Percentiles rank a stretch among this genome's conserved stretches.
These are phyloP conservation scores for Xylaria arbuscula DNA, from an alignment of 2,329 filamentous ascomycete species.

Conservation along the genomic window DNA sequence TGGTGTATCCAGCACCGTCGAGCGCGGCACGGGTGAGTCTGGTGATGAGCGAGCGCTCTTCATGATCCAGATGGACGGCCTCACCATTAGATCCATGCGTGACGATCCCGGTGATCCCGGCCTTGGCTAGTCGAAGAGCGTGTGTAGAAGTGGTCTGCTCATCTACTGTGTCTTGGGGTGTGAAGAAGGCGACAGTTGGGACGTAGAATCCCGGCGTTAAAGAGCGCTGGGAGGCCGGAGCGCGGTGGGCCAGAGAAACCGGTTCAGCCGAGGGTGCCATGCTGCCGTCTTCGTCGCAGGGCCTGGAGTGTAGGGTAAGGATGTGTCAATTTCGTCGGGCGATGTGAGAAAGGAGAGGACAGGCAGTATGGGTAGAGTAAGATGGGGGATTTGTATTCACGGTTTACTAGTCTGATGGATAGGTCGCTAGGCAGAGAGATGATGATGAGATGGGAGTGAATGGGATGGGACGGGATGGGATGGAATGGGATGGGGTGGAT, in stretches of 20 bases:
- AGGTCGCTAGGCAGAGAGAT: neutral
- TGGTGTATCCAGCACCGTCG: slow-evolving; percentile 66
- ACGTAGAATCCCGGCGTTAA: slow-evolving; percentile 61
- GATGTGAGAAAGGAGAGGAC: neutral
- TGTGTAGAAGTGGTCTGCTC: slow-evolving; percentile 56
- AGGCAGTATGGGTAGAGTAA: neutral
- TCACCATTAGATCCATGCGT: slow-evolving; percentile 80
- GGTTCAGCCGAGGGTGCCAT: slow-evolving; percentile 27
- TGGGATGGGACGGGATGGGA: neutral
- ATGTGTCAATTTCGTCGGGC: neutral
- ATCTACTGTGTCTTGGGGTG: slow-evolving; percentile 61
- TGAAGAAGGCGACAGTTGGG: slow-evolving; percentile 66
- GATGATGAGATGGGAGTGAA: neutral
- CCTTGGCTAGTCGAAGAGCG: slow-evolving; percentile 52
- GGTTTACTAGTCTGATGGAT: neutral
- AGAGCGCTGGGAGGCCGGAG: slow-evolving; percentile 10
- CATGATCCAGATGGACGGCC: slow-evolving; percentile 73
- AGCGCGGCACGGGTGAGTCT: slow-evolving; percentile 68
- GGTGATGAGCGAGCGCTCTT: slow-evolving; percentile 72
- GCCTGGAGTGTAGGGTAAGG: neutral
- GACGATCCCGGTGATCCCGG: slow-evolving; percentile 59
- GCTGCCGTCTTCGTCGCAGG: slow-evolving; percentile 1
- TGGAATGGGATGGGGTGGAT: neutral
- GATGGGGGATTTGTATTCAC: neutral
- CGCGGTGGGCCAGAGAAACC: slow-evolving; percentile 12